Base-by-base conservation (phyloP, 1,284 basidiomycete species). In the Apiotrichum siamense region DNA sequence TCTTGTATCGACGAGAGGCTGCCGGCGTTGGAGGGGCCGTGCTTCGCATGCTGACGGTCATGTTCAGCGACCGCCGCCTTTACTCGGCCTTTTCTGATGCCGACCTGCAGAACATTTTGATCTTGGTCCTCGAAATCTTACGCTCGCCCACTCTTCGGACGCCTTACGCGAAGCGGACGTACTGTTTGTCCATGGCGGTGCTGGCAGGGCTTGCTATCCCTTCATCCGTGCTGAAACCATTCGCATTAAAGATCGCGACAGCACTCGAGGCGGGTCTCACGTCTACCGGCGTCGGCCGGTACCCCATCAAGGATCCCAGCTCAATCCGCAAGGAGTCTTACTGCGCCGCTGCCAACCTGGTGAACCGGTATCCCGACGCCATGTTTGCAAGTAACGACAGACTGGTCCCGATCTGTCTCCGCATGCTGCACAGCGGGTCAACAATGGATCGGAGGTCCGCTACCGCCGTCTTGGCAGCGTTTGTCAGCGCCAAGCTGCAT, bases 121-220 rank as follows among this genome's bases (percentile, higher is more conserved):
- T 68, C 12, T 59, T 61, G 17, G 62, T 73, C 21, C 55, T 75
- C 46, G 43, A 62, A 13, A 72, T 76, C 25, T 67, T 70, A 15
- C 59, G 64, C 18, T 69, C 70, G 1, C 67, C 69, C 1, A 61
- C 58, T 25, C 54, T 70, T 11, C 70, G 66, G 6, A 73, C 68
- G 1, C 70, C 72, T 3, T 70, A 65, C 35, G 66, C 72, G 2
- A 75, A 74, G 54, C 62, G 69, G n/a, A 70, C 73, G 3, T 73
- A 73, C 50, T 63, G 60, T n/a, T 59, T 67, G 13, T 61, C 72
- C 9, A 64, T 75, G 50, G 47, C 65, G 29, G 53, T 71, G 2
- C 51, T 76, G 21, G 58, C 66, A 1, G 61, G 66, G 18, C 55
- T 74, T 39, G 58, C 56, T 3, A 54, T 75, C 4, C 68, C 72